These are phyloP conservation scores for Globisporangium nunn DNA, from an alignment of 352 stramenopile genomes.

Conservation along the genomic window DNA sequence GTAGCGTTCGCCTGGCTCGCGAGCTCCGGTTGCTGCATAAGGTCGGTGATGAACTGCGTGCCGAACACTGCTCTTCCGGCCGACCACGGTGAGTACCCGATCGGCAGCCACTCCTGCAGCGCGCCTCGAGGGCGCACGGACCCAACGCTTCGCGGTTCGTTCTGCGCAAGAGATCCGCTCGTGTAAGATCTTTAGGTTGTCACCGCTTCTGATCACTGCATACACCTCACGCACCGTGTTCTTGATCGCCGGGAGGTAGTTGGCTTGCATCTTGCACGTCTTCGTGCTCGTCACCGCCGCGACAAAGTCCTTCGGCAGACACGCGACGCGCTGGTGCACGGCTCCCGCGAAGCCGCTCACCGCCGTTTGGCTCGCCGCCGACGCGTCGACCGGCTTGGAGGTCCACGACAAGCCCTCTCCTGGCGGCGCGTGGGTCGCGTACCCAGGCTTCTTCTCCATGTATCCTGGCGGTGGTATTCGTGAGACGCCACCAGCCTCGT, in stretches of 20 bases:
- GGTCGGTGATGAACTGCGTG: conserved; percentile 54
- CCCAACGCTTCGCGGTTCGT: conserved; percentile 79
- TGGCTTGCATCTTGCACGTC: conserved; percentile 71
- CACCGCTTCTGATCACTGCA: neutral
- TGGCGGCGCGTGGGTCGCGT: conserved; percentile 41
- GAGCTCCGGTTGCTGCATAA: conserved; percentile 53
- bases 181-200: neutral
- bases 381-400: conserved; percentile 42
- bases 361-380: conserved; percentile 50
- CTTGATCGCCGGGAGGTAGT: conserved; percentile 66
- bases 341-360: conserved; percentile 49
- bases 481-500: neutral
- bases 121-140: conserved; percentile 80
- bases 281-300: conserved; percentile 58
- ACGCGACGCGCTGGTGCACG: conserved; percentile 58
- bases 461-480: conserved; percentile 18
- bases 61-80: conserved; percentile 56
- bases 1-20: conserved; percentile 9
- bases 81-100: conserved; percentile 91
- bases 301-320: conserved; percentile 63
- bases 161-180: conserved; percentile 21
- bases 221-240: conserved; percentile 38
- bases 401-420: conserved; percentile 56
- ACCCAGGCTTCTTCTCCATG: conserved; percentile 49
- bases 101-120: conserved; percentile 84